A percentile compares a stretch with the other conserved stretches of the same genome.
These are phyloP conservation scores for Pholiota conissans DNA, from an alignment of 768 basidiomycete species.

Conservation along the genomic window DNA sequence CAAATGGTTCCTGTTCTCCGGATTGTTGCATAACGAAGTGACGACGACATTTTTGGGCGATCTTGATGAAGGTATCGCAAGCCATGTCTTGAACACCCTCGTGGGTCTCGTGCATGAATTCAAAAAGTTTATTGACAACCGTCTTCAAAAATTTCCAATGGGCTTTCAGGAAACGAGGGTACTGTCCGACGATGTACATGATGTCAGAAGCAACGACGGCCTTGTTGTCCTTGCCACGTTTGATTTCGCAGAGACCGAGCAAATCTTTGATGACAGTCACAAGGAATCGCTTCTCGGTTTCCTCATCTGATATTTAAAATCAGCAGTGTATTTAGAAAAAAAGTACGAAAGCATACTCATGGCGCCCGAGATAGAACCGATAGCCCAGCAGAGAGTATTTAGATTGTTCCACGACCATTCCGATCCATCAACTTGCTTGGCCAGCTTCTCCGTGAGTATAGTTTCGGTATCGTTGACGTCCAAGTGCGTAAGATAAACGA, in stretches of 20 bases:
- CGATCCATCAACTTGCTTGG: slow-evolving; percentile 94
- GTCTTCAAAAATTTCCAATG: slow-evolving; percentile 99
- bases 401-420: slow-evolving; percentile 99
- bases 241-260: slow-evolving; percentile 96
- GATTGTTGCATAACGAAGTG: slow-evolving; percentile 99
- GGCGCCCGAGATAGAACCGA: slow-evolving; percentile 97
- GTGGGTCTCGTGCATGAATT: slow-evolving; percentile 99
- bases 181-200: slow-evolving; percentile 99
- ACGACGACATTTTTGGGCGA: slow-evolving; percentile 95
- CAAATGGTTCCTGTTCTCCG: slow-evolving; percentile 95
- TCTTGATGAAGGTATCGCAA: slow-evolving; percentile 99
- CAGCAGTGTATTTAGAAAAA: background rate
- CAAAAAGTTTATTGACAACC: slow-evolving; percentile 98
- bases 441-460: slow-evolving; percentile 95
- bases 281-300: slow-evolving; percentile 97
- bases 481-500: slow-evolving; percentile 96
- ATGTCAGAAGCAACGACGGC: slow-evolving; percentile 96
- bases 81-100: slow-evolving; percentile 99
- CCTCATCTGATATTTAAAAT: slow-evolving; percentile 93
- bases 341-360: slow-evolving; percentile 75
- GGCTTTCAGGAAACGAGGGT: slow-evolving; percentile 98
- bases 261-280: slow-evolving; percentile 99
- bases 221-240: slow-evolving; percentile 99
- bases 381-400: slow-evolving; percentile 99
- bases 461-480: slow-evolving; percentile 96